Percentiles rank a stretch among this genome's conserved stretches.
phyloP scores from a whole-genome alignment of 495 filamentous ascomycete genomes.

The Parmelia sp. region DNA sequence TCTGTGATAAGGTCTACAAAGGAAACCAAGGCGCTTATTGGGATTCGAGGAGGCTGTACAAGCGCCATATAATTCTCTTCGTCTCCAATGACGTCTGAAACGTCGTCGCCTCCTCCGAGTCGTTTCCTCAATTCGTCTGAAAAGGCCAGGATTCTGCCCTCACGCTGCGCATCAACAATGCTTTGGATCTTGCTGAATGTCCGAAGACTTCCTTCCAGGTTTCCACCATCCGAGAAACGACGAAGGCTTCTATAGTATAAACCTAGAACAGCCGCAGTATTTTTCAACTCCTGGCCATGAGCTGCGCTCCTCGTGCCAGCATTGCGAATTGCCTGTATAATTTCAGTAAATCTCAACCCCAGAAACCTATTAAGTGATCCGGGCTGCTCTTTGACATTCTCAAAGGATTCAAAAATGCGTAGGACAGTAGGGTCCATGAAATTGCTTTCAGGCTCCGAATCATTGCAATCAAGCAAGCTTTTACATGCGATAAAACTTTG shows the following conservation, averaged over 20 bases:
- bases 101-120: conserved; percentile 6
- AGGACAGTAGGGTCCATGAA: conserved; percentile 44
- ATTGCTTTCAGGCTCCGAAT: conserved; percentile 31
- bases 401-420: conserved; percentile 45
- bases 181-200: conserved; percentile 23
- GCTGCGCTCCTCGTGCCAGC: background rate
- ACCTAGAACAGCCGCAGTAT: conserved; percentile 21
- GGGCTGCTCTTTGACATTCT: conserved; percentile 37
- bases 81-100: background rate
- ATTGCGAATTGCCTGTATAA: background rate
- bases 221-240: conserved; percentile 17
- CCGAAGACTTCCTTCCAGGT: conserved; percentile 16
- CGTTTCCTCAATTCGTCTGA: conserved; percentile 14
- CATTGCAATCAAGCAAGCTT: conserved; percentile 30
- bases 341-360: conserved; percentile 17
- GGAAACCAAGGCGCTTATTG: conserved; percentile 41
- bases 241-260: conserved; percentile 21
- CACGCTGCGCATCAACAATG: conserved; percentile 21
- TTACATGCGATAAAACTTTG: conserved; percentile 30
- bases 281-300: conserved; percentile 12
- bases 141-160: conserved; percentile 18
- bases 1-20: conserved; percentile 50
- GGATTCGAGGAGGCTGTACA: conserved; percentile 37
- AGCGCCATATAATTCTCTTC: conserved; percentile 7
- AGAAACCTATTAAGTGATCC: conserved; percentile 32